phyloP scores from a whole-genome alignment of 2,329 filamentous ascomycete species.

The Hypoxylon rubiginosum region DNA sequence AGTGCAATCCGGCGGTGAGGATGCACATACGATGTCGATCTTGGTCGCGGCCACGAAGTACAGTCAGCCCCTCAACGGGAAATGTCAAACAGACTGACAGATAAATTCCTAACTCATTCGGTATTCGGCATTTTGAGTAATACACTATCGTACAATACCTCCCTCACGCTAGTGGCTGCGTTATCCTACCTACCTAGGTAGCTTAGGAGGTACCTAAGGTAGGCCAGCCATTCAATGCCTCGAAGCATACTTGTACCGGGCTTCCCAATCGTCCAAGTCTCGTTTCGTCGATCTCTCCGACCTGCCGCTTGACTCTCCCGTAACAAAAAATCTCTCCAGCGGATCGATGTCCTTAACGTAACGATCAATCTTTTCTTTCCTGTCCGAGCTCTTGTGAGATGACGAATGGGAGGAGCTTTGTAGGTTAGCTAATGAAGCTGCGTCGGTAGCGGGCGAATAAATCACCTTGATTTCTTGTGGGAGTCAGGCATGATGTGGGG shows the following conservation, averaged over 20 bases:
- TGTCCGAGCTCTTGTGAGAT: not conserved
- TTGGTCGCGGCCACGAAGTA: not conserved
- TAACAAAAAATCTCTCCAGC: constrained; percentile 40
- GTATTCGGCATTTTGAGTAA: not conserved
- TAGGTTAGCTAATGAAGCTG: constrained; percentile 12
- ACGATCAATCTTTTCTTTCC: constrained; percentile 13
- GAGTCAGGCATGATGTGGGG: constrained; percentile 12
- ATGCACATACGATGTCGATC: not conserved
- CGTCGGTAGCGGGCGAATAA: not conserved
- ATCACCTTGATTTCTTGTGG: constrained; percentile 26
- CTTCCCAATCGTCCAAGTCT: constrained; percentile 39
- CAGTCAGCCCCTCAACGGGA: not conserved
- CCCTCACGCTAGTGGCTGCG: not conserved
- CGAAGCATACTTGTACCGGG: constrained; percentile 27
- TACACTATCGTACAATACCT: not conserved
- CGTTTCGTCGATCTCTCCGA: constrained; percentile 31
- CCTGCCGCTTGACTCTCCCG: constrained; percentile 35
- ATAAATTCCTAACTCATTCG: not conserved
- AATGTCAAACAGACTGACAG: not conserved
- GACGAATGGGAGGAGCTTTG: constrained; percentile 15
- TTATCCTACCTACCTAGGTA: too few species aligned
- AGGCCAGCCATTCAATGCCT: constrained; percentile 5
- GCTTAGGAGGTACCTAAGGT: too few species aligned
- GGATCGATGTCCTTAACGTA: constrained; percentile 23
- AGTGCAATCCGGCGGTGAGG: not conserved